Evolutionary conservation across 768 basidiomycete genomes (phyloP).

Genomic region (Phlegmacium glaucopus): DNA sequence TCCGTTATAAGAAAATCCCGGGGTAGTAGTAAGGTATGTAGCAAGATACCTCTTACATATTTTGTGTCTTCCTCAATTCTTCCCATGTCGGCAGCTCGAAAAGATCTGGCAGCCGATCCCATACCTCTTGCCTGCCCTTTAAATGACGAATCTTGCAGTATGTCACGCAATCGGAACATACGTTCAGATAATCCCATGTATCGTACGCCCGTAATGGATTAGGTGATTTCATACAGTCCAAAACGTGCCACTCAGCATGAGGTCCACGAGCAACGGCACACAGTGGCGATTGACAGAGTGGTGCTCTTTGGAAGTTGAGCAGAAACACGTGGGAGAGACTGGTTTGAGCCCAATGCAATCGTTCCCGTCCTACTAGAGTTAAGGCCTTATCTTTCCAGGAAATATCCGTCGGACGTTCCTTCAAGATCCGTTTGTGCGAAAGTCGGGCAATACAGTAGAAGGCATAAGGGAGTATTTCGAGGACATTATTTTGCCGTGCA

Average conservation of each 20-base stretch:
- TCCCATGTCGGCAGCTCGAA: conserved; percentile 39
- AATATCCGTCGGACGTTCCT: conserved; percentile 31
- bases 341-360: conserved; percentile 38
- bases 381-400: conserved; percentile 38
- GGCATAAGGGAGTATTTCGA: conserved; percentile 42
- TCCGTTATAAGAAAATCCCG: no score
- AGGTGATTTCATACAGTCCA: conserved; percentile 32
- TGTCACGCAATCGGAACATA: conserved; percentile 31
- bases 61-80: conserved; percentile 26
- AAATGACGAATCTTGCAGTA: conserved; percentile 29
- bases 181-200: conserved; percentile 31
- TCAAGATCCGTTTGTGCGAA: conserved; percentile 33
- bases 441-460: conserved; percentile 48
- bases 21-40: no score
- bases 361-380: conserved; percentile 38
- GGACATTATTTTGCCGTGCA: conserved; percentile 37
- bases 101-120: conserved; percentile 35
- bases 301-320: conserved; percentile 33
- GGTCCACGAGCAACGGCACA: conserved; percentile 35
- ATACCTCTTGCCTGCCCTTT: conserved; percentile 33
- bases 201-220: conserved; percentile 33
- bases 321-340: conserved; percentile 40
- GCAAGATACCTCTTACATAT: not conserved
- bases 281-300: conserved; percentile 25
- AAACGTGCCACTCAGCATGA: conserved; percentile 41